Evolutionary conservation across 2,329 filamentous ascomycete species (phyloP).

Genomic region (Basipetospora chlamydospora): DNA sequence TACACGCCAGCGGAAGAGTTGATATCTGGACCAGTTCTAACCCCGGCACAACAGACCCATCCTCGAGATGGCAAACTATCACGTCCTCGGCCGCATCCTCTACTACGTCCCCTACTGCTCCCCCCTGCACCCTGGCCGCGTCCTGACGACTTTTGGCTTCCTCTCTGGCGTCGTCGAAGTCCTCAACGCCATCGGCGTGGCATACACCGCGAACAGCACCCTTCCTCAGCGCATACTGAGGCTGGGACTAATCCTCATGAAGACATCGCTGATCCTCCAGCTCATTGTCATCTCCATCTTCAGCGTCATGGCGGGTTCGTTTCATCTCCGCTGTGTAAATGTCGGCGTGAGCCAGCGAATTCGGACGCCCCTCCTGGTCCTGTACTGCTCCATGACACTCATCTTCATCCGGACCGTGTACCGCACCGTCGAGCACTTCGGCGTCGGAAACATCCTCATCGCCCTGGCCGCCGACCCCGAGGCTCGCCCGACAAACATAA

Average conservation of each 20-base stretch:
- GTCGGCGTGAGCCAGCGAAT: conserved; percentile 6
- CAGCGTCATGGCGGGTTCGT: conserved; percentile 24
- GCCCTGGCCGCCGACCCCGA: too few relatives aligned
- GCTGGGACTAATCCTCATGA: conserved; percentile 21
- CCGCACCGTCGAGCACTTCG: conserved; percentile 35
- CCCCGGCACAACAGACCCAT: conserved; percentile 28
- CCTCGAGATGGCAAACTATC: conserved; percentile 49
- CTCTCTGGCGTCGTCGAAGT: conserved; percentile 30
- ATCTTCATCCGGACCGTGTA: conserved; percentile 36
- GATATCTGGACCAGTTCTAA: neutral
- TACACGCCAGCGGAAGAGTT: conserved; percentile 4
- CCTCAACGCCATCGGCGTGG: conserved; percentile 29
- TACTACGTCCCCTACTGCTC: conserved; percentile 47
- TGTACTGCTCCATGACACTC: conserved; percentile 21
- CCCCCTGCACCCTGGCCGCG: conserved; percentile 31
- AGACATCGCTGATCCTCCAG: conserved; percentile 30
- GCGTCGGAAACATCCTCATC: conserved; percentile 12
- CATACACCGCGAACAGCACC: conserved; percentile 22
- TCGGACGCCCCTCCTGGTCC: conserved; percentile 8
- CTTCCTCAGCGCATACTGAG: conserved; percentile 14
- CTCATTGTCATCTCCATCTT: conserved; percentile 31
- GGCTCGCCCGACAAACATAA: neutral
- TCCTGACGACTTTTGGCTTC: conserved; percentile 30
- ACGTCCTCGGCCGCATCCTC: conserved; percentile 45
- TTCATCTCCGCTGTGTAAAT: conserved; percentile 24